Conservation (phyloP, 805 yeast genomes). For the Ogataea zsoltii region DNA sequence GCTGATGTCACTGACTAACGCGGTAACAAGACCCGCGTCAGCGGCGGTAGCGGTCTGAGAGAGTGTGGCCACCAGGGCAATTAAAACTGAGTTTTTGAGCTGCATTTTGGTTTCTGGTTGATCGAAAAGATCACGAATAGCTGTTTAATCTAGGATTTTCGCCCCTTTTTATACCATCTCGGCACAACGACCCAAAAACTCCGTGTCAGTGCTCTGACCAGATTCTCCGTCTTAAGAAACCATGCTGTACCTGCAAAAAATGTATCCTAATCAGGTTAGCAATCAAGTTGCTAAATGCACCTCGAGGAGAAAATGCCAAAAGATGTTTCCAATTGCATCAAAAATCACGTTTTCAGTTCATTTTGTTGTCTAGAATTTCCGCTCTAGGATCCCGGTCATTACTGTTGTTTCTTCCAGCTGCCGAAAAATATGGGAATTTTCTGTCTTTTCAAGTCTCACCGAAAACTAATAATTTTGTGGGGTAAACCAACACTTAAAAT, state of each 20-base stretch:
- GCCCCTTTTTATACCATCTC: background rate
- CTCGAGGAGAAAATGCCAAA: no score
- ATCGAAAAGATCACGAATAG: no score
- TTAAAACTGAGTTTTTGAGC: slow-evolving; percentile 18
- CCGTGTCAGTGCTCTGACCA: background rate
- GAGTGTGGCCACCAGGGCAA: slow-evolving; percentile 24
- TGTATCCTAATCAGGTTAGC: no score
- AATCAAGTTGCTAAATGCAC: no score
- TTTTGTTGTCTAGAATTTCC: background rate
- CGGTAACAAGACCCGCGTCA: slow-evolving; percentile 34
- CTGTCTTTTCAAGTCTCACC: no score
- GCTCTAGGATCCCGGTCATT: background rate
- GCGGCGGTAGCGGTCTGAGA: slow-evolving; percentile 21
- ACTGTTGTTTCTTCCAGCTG: background rate
- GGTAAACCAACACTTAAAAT: background rate
- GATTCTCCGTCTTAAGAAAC: background rate
- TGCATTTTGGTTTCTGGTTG: slow-evolving; percentile 20
- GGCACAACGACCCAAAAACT: background rate
- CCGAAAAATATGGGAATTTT: background rate
- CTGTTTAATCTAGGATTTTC: no score
- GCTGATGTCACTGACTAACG: slow-evolving; percentile 38
- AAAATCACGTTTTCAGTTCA: background rate
- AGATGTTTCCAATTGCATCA: background rate
- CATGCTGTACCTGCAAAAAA: background rate
- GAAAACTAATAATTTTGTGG: background rate